phyloP scores from a whole-genome alignment of 1,284 basidiomycete species.

The Stygiomarasmius scandens region DNA sequence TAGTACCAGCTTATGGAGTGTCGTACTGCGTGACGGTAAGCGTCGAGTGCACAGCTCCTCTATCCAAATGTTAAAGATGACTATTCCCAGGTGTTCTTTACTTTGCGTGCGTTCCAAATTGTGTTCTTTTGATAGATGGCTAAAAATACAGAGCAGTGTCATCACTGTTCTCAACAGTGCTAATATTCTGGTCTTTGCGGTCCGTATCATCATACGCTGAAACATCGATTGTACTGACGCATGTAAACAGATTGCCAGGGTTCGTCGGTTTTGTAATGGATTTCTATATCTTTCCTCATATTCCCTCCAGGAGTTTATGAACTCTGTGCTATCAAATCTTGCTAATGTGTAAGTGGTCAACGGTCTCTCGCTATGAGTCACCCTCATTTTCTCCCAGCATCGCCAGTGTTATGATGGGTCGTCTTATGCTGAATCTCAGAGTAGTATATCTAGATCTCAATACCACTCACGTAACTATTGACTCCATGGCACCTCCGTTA shows the following conservation, averaged over 20 bases:
- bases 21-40: conserved; percentile 12
- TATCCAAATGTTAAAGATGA: too few relatives aligned
- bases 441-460: neutral
- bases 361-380: neutral
- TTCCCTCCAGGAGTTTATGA: conserved; percentile 4
- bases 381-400: neutral
- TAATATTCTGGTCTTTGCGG: conserved; percentile 10
- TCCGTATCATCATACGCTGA: neutral
- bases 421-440: conserved; percentile 9
- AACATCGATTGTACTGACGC: neutral
- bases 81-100: conserved; percentile 5
- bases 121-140: neutral
- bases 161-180: conserved; percentile 1
- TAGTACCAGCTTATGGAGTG: neutral
- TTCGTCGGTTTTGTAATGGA: neutral
- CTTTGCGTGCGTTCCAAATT: neutral
- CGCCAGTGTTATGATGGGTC: conserved; percentile 9
- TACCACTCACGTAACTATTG: neutral
- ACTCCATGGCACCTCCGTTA: neutral
- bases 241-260: neutral
- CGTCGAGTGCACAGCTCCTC: neutral
- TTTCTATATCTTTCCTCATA: neutral
- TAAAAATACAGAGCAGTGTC: neutral
- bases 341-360: conserved; percentile 6
- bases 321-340: conserved; percentile 6